Evolutionary conservation across 495 filamentous ascomycete genomes (phyloP), one percentile per base, ranked within the genome.

Genomic region (Neurospora discreta): DNA sequence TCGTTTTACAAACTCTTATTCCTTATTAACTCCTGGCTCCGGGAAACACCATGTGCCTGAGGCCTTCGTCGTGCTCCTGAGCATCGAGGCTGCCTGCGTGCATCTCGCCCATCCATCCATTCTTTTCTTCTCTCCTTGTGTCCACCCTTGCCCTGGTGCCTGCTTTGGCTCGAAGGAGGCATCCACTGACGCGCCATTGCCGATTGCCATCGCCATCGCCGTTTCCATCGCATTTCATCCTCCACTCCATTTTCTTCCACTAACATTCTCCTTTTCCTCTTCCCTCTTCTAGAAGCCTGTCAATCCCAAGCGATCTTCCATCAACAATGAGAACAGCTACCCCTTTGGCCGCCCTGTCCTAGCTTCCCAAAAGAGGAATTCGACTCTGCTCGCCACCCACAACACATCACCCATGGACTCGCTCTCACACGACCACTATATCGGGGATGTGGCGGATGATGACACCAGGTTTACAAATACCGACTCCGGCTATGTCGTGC

Each of bases 281-380:
- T 69, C 44, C 30, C 26, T 18, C 18, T 52, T 60, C n/a, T 69
- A 76, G 73, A 75, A 76, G 70, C 40, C 60, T 18, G 69, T 73
- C 20, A 70, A 77, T 68, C 75, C 75, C 69, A 71, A 65, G 46
- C 76, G 75, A 52, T 10, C 70, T 23, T 70, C 44, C 41, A 39
- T 69, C 36, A 69, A 72, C 23, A 72, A 76, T 44, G 74, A 79
- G 18, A 69, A 73, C 69, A 26, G 44, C 20, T 68, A 74, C 65
- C 68, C 73, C 18, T 68, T 74, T 23, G 69, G 42, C 68, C 76
- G 75, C 5, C 68, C 70, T 40, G 71, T 73, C 26, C 70, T 76
- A 60, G 65, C 72, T 69, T 72, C 75, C 39, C 80, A 83, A 70
- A 81, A 83, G 73, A 82, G 81, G 8, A 77, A 78, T 52, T 75